phyloP scores from a whole-genome alignment of 2,329 filamentous ascomycete genomes.

The Cadophora malorum region DNA sequence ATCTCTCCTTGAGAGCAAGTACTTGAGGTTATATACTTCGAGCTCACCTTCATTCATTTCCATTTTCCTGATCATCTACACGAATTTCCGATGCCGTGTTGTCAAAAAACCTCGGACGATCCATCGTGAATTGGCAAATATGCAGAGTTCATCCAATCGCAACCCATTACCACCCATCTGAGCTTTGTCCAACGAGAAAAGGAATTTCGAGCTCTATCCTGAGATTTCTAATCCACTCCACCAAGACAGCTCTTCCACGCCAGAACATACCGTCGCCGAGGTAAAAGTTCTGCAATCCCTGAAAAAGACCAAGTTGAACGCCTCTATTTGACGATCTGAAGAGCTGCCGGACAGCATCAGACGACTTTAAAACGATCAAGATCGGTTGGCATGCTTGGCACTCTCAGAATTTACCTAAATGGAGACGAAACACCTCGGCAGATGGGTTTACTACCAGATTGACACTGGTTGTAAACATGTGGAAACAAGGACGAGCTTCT shows the following conservation, averaged over 20 bases:
- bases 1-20: background rate
- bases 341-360: background rate
- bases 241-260: background rate
- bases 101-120: constrained; percentile 10
- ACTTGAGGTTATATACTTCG: background rate
- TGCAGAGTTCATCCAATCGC: constrained; percentile 7
- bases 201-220: background rate
- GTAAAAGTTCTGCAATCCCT: background rate
- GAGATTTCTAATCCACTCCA: background rate
- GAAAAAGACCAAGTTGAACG: background rate
- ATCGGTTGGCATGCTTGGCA: constrained; percentile 14
- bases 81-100: background rate
- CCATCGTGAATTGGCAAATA: background rate
- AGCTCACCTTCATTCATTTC: background rate
- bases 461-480: background rate
- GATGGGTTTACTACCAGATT: background rate
- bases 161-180: background rate
- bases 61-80: background rate
- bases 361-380: constrained; percentile 15
- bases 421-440: constrained; percentile 11
- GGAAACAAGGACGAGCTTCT: background rate
- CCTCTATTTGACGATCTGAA: background rate
- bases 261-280: background rate
- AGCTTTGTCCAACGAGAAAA: background rate
- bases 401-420: background rate